Evolutionary conservation across 2,329 filamentous ascomycete species (phyloP).

Genomic region (Albifimbria verrucaria): DNA sequence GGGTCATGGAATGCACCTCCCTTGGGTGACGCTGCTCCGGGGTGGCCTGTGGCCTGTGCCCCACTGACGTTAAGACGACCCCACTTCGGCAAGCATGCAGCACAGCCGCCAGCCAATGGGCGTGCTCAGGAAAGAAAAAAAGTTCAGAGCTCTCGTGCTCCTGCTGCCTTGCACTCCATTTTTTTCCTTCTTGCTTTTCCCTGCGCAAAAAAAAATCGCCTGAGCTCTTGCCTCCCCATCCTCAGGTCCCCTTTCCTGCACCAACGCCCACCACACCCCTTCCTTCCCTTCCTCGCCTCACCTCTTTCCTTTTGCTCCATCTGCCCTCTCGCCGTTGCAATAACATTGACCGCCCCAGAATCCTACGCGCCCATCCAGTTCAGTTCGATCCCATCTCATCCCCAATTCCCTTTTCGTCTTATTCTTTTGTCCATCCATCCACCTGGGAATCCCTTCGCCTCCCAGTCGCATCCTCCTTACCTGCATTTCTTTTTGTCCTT

Average conservation of each 20-base stretch:
- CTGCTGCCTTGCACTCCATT: no score
- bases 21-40: constrained; percentile 2
- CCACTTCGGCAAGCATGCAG: constrained; percentile 33
- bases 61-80: constrained; percentile 27
- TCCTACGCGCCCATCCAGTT: constrained; percentile 1
- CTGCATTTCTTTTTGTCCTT: no score
- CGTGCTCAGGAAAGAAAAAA: constrained; percentile 28
- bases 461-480: constrained; percentile 6
- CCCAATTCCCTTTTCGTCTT: constrained; percentile 7
- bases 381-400: neutral
- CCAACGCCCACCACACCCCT: constrained; percentile 10
- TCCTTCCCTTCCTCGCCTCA: constrained; percentile 10
- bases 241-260: constrained; percentile 2
- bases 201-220: constrained; percentile 16
- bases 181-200: constrained; percentile 13
- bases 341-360: constrained; percentile 1
- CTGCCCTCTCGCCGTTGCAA: neutral
- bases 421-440: neutral
- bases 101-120: constrained; percentile 29
- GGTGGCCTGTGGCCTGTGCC: constrained; percentile 13
- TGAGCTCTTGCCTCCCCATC: constrained; percentile 13
- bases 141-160: constrained; percentile 34
- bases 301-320: constrained; percentile 6
- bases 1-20: neutral
- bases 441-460: neutral